These are phyloP conservation scores for Torulaspora pretoriensis DNA, from an alignment of 1,139 yeast genomes.

Conservation along the genomic window DNA sequence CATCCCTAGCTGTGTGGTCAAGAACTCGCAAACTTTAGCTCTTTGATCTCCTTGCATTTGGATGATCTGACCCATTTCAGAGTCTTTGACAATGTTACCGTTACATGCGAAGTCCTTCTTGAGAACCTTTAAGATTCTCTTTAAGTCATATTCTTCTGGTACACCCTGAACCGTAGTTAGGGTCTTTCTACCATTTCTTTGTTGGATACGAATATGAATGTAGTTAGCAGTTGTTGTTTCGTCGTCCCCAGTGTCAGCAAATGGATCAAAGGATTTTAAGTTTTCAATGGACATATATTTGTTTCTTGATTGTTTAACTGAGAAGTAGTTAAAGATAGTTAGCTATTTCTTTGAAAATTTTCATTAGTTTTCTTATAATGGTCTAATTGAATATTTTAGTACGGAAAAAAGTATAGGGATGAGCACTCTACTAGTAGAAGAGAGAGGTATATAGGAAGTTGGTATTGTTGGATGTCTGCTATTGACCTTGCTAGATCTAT, in stretches of 20 bases:
- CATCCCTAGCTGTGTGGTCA: conserved; percentile 79
- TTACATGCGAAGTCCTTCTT: conserved; percentile 98
- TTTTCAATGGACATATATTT: conserved; percentile 72
- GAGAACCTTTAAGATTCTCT: conserved; percentile 86
- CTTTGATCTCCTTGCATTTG: conserved; percentile 99
- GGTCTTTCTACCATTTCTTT: conserved; percentile 99
- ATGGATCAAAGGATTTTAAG: conserved; percentile 96
- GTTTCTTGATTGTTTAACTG: not conserved
- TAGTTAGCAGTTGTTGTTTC: conserved; percentile 94
- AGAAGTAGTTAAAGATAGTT: not conserved
- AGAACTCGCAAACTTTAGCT: conserved; percentile 90
- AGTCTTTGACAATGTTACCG: conserved; percentile 96
- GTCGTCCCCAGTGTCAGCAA: conserved; percentile 99
- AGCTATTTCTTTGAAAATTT: conserved; percentile 7
- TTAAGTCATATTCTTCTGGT: conserved; percentile 90
- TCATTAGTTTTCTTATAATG: conserved; percentile 7
- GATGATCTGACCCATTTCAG: conserved; percentile 92
- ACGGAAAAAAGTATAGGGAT: conserved; percentile 1
- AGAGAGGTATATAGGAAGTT: not conserved
- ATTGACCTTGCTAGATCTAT: conserved; percentile 62
- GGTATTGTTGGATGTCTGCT: conserved; percentile 7
- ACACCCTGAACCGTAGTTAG: conserved; percentile 97
- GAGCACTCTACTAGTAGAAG: not conserved
- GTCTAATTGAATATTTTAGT: conserved; percentile 1
- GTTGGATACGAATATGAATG: conserved; percentile 98